Evolutionary conservation across 2,329 filamentous ascomycete species (phyloP).

Genomic region (Rosellinia necatrix): DNA sequence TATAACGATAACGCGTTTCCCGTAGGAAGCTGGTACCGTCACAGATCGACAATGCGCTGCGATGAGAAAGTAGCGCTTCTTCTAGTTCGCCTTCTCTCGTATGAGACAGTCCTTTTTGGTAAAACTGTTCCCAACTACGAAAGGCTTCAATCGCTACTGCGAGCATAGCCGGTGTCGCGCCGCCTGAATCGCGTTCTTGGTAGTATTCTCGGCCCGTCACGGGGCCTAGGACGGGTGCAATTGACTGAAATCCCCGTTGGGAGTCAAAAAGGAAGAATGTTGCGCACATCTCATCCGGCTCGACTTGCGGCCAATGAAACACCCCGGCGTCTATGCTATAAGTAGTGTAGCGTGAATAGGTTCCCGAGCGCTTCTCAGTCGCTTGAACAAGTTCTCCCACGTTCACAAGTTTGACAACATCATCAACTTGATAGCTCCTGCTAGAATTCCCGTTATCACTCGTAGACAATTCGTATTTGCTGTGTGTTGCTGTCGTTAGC

Average conservation of each 20-base stretch:
- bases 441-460: not conserved
- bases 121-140: slow-evolving; percentile 28
- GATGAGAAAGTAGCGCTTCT: slow-evolving; percentile 30
- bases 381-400: slow-evolving; percentile 32
- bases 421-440: no score
- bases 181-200: slow-evolving; percentile 32
- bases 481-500: no score
- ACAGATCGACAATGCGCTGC: slow-evolving; percentile 34
- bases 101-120: no score
- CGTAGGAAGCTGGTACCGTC: not conserved
- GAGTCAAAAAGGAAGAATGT: slow-evolving; percentile 46
- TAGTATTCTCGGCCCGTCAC: slow-evolving; percentile 30
- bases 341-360: slow-evolving; percentile 29
- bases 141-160: slow-evolving; percentile 25
- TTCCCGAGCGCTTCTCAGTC: not conserved
- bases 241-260: slow-evolving; percentile 37
- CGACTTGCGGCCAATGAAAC: slow-evolving; percentile 40
- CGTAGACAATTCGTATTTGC: not conserved
- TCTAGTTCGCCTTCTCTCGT: slow-evolving; percentile 36
- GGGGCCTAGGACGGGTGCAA: slow-evolving; percentile 42
- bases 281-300: slow-evolving; percentile 39
- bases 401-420: slow-evolving; percentile 38
- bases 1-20: slow-evolving; percentile 28
- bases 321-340: slow-evolving; percentile 40
- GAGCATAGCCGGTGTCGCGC: slow-evolving; percentile 26